phyloP scores from a whole-genome alignment of 164 flowering plant species.

The Umbilicus rupestris region DNA sequence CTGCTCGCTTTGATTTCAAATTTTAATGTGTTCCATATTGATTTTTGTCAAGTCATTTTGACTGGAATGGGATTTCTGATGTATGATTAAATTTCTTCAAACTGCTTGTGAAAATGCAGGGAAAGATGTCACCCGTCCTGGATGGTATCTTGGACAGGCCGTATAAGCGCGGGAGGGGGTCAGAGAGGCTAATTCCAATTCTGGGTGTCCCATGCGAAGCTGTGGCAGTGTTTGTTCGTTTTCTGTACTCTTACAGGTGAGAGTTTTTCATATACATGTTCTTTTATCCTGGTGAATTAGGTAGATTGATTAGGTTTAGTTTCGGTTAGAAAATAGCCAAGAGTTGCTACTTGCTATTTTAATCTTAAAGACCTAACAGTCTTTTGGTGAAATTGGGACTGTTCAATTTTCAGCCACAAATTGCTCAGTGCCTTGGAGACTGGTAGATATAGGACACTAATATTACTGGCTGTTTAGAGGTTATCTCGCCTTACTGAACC shows the following conservation, averaged over 20 bases:
- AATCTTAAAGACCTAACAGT: neutral
- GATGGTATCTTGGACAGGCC: slow-evolving; percentile 54
- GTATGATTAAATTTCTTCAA: too few species aligned
- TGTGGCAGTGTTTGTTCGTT: slow-evolving; percentile 53
- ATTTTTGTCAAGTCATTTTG: too few species aligned
- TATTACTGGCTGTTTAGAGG: neutral
- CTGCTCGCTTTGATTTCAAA: too few species aligned
- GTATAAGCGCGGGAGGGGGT: slow-evolving; percentile 20
- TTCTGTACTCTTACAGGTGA: slow-evolving; percentile 56
- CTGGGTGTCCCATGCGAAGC: slow-evolving; percentile 80
- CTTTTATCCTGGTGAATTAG: neutral
- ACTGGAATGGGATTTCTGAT: too few species aligned
- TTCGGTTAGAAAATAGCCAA: neutral
- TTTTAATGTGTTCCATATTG: too few species aligned
- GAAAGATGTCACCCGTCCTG: slow-evolving; percentile 56
- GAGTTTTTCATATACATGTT: neutral
- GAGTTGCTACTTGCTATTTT: neutral
- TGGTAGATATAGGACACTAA: neutral
- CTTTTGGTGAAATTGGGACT: neutral
- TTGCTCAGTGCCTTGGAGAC: neutral
- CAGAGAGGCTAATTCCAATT: slow-evolving; percentile 42
- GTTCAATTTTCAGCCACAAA: neutral
- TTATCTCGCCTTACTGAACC: neutral
- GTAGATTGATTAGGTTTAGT: neutral
- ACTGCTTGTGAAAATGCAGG: slow-evolving; percentile 26